Conservation (phyloP, 345 rosid genomes). For the Noccaea bulbosa region DNA sequence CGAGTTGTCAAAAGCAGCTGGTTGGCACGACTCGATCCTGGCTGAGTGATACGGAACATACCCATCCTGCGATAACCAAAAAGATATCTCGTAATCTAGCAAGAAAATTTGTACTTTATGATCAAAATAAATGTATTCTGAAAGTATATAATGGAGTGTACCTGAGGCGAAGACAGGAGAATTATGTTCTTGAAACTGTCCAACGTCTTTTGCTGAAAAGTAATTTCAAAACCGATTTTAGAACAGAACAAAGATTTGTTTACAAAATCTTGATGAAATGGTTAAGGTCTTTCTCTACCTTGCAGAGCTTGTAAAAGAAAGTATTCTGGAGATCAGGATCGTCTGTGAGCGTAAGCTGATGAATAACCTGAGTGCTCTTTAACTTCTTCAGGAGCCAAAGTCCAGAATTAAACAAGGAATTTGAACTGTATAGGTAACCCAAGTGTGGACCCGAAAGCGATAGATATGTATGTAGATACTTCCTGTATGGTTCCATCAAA, state of each 20-base stretch:
- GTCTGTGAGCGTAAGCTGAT: slow-evolving; percentile 97
- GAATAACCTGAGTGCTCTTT: slow-evolving; percentile 89
- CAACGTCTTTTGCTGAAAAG: slow-evolving; percentile 84
- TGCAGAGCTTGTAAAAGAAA: slow-evolving; percentile 81
- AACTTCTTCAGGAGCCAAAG: slow-evolving; percentile 95
- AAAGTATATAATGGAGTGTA: slow-evolving; percentile 37
- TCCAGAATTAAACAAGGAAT: slow-evolving; percentile 95
- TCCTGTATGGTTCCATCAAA: slow-evolving; percentile 83
- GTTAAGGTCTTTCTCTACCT: slow-evolving; percentile 52
- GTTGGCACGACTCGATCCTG: slow-evolving; percentile 79
- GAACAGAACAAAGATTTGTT: slow-evolving; percentile 1
- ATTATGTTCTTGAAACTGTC: slow-evolving; percentile 77
- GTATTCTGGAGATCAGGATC: slow-evolving; percentile 79
- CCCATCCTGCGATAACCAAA: slow-evolving; percentile 68
- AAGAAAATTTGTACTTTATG: neutral
- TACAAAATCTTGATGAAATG: slow-evolving; percentile 9
- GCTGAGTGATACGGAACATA: slow-evolving; percentile 99
- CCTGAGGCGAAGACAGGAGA: slow-evolving; percentile 96
- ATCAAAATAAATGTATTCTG: neutral
- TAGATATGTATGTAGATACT: slow-evolving; percentile 69
- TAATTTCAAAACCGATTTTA: slow-evolving; percentile 10
- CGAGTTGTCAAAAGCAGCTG: slow-evolving; percentile 79
- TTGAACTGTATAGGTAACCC: slow-evolving; percentile 96
- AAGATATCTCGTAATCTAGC: neutral
- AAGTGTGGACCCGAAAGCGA: slow-evolving; percentile 97